Evolutionary conservation across 805 yeast species (phyloP), one percentile per base, ranked within the genome.

Genomic region (Pichia occidentalis): DNA sequence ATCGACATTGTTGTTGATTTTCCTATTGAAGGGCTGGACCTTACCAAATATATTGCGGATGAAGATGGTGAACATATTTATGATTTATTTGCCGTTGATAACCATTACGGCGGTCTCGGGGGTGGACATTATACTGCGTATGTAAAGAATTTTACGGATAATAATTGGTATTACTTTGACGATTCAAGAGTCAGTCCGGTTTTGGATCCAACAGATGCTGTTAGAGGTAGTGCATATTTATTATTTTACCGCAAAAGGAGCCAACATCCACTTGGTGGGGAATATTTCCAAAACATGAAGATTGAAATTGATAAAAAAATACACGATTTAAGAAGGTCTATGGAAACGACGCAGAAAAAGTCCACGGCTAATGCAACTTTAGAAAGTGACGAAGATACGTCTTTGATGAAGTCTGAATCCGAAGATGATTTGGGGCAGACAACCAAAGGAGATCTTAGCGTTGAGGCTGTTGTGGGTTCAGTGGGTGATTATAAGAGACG

Each of bases 61-160:
- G 64, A 51, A 31, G 25, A 39, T n/a, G 61, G 58, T 32, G 52
- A 50, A 4, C 49, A 59, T n/a, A 54, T 84, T 1, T 90, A 90
- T 59, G 97, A 92, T 55, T 64, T 92, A 45, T 70, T 85, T 50
- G 97, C 92, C 0, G 96, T 92, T 17, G 97, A 88, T 56, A 92
- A 90, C 56, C 98, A 92, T 55, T 87, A 71, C 56, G 98, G 97
- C 35, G 96, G 97, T 1, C 65, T 90, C 14, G 97, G 97, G 1
- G 97, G 97, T 4, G 97, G 98, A 2, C 97, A 92, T 64, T 90
- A 92, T 59, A 92, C 98, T 1, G 84, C 97, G 0, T 81, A 77
- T 52, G 95, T 75, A 1, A 82, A 80, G 56, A 88, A 88, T 53
- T 80, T 76, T 57, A 67, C 75, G 29, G 94, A 85, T 52, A 64